Conservation (phyloP, 768 basidiomycete species). For the Lentinula raphanica region DNA sequence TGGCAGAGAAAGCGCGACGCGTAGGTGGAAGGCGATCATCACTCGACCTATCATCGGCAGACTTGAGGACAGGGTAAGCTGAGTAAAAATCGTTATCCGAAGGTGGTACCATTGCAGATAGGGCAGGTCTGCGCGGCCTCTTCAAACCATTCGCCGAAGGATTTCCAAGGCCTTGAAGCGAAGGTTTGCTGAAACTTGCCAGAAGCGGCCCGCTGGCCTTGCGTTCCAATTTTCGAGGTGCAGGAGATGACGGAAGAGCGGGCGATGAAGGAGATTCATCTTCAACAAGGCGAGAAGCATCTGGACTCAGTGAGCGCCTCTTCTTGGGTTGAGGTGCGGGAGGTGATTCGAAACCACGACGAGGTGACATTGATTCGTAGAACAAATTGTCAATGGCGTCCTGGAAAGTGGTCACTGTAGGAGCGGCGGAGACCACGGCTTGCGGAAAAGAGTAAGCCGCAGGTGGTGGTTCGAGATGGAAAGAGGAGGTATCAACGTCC, state of each 20-base stretch:
- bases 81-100: constrained; percentile 35
- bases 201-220: constrained; percentile 44
- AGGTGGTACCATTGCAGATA: constrained; percentile 58
- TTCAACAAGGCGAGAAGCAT: constrained; percentile 31
- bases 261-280: constrained; percentile 45
- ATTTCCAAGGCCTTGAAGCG: constrained; percentile 48
- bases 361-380: constrained; percentile 50
- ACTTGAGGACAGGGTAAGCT: constrained; percentile 36
- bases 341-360: constrained; percentile 41
- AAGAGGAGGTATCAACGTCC: constrained; percentile 66
- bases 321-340: constrained; percentile 41
- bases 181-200: constrained; percentile 45
- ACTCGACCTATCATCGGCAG: constrained; percentile 20
- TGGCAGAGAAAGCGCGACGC: constrained; percentile 74
- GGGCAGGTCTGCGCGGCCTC: constrained; percentile 58
- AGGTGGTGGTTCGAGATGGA: constrained; percentile 24
- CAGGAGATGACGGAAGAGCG: constrained; percentile 44
- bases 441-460: constrained; percentile 21
- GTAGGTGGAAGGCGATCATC: constrained; percentile 36
- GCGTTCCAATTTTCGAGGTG: constrained; percentile 42
- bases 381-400: constrained; percentile 42
- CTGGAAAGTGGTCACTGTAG: constrained; percentile 45
- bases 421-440: constrained; percentile 40
- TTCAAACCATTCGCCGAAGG: constrained; percentile 51
- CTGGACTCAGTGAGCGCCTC: constrained; percentile 58